Evolutionary conservation across 78 protist species (phyloP).

Genomic region (Protostelium mycophagum): DNA sequence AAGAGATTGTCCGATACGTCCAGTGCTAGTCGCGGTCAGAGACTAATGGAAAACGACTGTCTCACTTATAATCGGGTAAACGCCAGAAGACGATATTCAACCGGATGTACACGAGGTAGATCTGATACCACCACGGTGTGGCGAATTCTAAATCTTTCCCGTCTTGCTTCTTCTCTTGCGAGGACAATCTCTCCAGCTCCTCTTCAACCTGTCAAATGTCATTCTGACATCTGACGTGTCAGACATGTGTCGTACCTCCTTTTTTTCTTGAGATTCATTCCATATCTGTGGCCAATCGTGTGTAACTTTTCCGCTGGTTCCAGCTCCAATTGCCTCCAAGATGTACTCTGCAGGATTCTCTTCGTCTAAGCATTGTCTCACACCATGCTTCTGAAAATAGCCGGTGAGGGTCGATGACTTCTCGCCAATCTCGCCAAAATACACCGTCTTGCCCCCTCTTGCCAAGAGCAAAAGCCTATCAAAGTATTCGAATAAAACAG

Average conservation of each 20-base stretch:
- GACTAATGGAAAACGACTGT: not conserved
- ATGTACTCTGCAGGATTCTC: conserved; percentile 68
- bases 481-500: conserved; percentile 46
- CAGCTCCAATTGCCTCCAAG: conserved; percentile 50
- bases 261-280: conserved; percentile 32
- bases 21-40: not conserved
- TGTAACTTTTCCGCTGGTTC: conserved; percentile 16
- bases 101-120: conserved; percentile 7
- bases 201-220: no score
- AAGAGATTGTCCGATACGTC: not conserved
- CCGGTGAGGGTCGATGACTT: conserved; percentile 13
- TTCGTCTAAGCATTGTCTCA: conserved; percentile 5
- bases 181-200: conserved; percentile 3
- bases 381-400: conserved; percentile 28
- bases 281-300: conserved; percentile 22
- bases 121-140: not conserved
- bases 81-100: not conserved
- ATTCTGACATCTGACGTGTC: not conserved
- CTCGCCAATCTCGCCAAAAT: conserved; percentile 55
- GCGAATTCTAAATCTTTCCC: conserved; percentile 13
- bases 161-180: not conserved
- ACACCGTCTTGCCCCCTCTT: conserved; percentile 57
- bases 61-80: not conserved
- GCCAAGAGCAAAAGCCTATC: conserved; percentile 41
- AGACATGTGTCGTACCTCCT: not conserved